phyloP scores from a whole-genome alignment of 148 eudicot species.

The Spergularia bocconei region DNA sequence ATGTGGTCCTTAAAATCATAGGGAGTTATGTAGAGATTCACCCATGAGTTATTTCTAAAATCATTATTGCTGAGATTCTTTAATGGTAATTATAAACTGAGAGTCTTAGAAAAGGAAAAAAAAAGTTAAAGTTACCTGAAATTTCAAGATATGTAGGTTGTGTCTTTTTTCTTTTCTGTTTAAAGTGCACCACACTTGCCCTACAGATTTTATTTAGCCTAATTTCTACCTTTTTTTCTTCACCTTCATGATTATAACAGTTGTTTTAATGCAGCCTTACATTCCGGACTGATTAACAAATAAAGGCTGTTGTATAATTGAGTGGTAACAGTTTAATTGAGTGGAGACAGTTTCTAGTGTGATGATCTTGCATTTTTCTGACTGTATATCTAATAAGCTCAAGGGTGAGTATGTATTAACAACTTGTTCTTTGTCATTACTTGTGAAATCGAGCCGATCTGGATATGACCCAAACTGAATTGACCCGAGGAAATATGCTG shows the following conservation, averaged over 20 bases:
- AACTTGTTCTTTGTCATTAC: background rate
- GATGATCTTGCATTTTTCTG: conserved; percentile 15
- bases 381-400: background rate
- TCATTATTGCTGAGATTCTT: conserved; percentile 1
- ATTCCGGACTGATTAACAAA: conserved; percentile 21
- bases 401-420: background rate
- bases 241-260: conserved; percentile 20
- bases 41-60: conserved; percentile 1
- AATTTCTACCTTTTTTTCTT: conserved; percentile 25
- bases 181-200: conserved; percentile 21
- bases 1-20: conserved; percentile 14
- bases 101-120: conserved; percentile 9
- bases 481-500: no score
- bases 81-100: conserved; percentile 1
- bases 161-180: background rate
- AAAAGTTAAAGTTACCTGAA: conserved; percentile 10
- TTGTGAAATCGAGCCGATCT: background rate
- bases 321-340: no score
- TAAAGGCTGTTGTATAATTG: conserved; percentile 17
- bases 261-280: conserved; percentile 30
- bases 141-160: conserved; percentile 18
- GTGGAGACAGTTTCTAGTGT: conserved; percentile 1
- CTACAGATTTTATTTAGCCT: background rate
- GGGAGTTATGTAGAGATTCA: conserved; percentile 13
- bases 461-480: no score